A percentile compares a stretch with the other conserved stretches of the same genome.
phyloP scores from a whole-genome alignment of 2,329 filamentous ascomycete genomes.

The Colletotrichum tanaceti region DNA sequence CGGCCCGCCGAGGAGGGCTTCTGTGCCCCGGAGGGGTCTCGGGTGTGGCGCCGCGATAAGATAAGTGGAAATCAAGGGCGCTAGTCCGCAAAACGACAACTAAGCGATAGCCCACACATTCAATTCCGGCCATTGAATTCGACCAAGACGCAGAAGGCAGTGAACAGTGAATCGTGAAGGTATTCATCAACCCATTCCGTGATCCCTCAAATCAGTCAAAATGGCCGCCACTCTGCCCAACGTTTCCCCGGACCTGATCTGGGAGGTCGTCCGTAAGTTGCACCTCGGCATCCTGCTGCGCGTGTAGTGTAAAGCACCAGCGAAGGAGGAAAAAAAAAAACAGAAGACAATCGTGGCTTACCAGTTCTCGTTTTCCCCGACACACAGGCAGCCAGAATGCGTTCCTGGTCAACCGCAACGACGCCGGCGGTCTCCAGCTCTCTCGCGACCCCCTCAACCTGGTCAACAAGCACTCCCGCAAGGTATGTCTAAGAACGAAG shows the following conservation, averaged over 20 bases:
- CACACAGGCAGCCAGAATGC: conserved; percentile 87
- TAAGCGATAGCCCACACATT: conserved; percentile 57
- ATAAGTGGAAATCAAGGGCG: neutral
- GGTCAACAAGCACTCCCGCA: conserved; percentile 89
- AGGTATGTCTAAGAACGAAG: conserved; percentile 66
- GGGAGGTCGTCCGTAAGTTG: conserved; percentile 92
- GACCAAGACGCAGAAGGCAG: conserved; percentile 29
- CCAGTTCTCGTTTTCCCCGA: conserved; percentile 11
- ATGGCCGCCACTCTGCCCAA: conserved; percentile 72
- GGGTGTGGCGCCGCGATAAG: conserved; percentile 20
- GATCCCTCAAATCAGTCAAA: conserved; percentile 59
- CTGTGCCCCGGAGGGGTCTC: conserved; percentile 27
- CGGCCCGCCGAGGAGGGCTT: conserved; percentile 31
- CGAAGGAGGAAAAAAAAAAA: neutral
- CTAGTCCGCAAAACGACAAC: conserved; percentile 36
- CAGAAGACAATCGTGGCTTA: conserved; percentile 14
- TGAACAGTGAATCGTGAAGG: conserved; percentile 36
- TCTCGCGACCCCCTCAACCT: conserved; percentile 96
- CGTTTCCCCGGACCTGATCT: conserved; percentile 91
- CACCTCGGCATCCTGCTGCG: conserved; percentile 15
- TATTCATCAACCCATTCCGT: conserved; percentile 43
- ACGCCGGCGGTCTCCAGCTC: conserved; percentile 84
- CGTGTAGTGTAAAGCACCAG: neutral
- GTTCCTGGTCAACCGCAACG: conserved; percentile 91
- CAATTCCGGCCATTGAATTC: conserved; percentile 43